Conservation (phyloP, 768 basidiomycete genomes). For the Mycena amicta region DNA sequence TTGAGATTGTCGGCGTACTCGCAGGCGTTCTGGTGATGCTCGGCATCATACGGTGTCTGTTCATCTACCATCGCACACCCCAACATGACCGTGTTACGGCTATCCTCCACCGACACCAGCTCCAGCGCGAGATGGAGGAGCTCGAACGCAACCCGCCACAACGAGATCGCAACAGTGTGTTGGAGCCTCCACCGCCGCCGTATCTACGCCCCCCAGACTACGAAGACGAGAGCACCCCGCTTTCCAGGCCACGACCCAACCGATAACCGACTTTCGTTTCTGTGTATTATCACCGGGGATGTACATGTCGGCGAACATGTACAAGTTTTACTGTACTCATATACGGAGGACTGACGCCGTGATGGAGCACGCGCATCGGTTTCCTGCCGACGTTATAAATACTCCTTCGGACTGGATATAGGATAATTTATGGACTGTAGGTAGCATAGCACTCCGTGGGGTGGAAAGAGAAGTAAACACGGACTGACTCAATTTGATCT, state of each 20-base stretch:
- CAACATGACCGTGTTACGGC: slow-evolving; percentile 46
- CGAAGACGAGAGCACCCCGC: slow-evolving; percentile 22
- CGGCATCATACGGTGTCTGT: slow-evolving; percentile 42
- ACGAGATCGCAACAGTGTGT: slow-evolving; percentile 25
- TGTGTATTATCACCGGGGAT: not conserved
- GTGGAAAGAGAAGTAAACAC: no score
- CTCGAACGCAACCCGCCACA: slow-evolving; percentile 40
- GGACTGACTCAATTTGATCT: no score
- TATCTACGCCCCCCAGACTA: slow-evolving; percentile 57
- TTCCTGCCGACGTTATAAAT: not conserved
- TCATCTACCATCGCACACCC: slow-evolving; percentile 48
- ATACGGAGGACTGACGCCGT: not conserved
- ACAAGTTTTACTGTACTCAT: not conserved
- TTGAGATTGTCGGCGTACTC: slow-evolving; percentile 49
- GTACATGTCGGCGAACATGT: not conserved
- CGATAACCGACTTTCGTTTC: slow-evolving; percentile 3
- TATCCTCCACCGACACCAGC: slow-evolving; percentile 44
- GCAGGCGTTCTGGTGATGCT: slow-evolving; percentile 37
- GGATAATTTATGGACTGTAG: no score
- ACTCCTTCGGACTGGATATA: no score
- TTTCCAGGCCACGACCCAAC: slow-evolving; percentile 2
- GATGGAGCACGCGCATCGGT: not conserved
- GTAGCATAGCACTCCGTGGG: no score
- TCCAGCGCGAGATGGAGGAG: slow-evolving; percentile 56
- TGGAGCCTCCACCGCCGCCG: slow-evolving; percentile 52